Base-by-base conservation (phyloP, 1,284 basidiomycete genomes). In the Puccinia polysora region DNA sequence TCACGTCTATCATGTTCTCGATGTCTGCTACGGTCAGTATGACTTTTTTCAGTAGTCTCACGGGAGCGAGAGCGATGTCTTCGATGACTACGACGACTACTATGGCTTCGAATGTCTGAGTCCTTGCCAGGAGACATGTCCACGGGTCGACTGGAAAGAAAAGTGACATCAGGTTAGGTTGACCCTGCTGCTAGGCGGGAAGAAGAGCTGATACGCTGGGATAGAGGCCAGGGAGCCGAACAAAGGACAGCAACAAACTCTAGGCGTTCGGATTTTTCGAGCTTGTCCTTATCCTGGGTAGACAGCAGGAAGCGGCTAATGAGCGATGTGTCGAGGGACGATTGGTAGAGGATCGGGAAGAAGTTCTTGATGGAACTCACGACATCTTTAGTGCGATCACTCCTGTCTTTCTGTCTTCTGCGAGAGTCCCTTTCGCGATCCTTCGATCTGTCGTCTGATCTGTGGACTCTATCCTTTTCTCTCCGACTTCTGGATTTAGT, bases 1-100 rank as follows among this genome's bases (percentile, higher is more conserved):
- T 62, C 67, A 59, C 47, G 40, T n/a, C 47, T 47, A 43, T 70
- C 67, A 58, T 25, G 34, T 30, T 70, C 67, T 49, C 67, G 67
- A 58, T 59, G 67, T 68, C 65, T 68, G 52, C 43, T 55, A 34
- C 65, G 65, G 45, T 68, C 53, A 45, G 34, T 49, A 56, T 68
- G 53, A 56, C 23, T 59, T 23, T 43, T 55, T 25, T 68, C 65
- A 34, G 43, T n/a, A 18, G 60, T 63, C 52, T 68, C 65, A 70
- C 43, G 67, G 28, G 67, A 70, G 15, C 40, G 53, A 56, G 67
- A 70, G 25, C 65, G 65, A 43, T 68, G 65, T 28, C 53, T 40
- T 34, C 58, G 36, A 62, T 70, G 67, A 30, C 67, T 70, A 0
- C 18, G 50, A 34, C 67, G 67, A 50, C 67, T 70, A 38, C 40